These are phyloP conservation scores for Niebla homalea DNA, from an alignment of 495 filamentous ascomycete species.

Conservation along the genomic window DNA sequence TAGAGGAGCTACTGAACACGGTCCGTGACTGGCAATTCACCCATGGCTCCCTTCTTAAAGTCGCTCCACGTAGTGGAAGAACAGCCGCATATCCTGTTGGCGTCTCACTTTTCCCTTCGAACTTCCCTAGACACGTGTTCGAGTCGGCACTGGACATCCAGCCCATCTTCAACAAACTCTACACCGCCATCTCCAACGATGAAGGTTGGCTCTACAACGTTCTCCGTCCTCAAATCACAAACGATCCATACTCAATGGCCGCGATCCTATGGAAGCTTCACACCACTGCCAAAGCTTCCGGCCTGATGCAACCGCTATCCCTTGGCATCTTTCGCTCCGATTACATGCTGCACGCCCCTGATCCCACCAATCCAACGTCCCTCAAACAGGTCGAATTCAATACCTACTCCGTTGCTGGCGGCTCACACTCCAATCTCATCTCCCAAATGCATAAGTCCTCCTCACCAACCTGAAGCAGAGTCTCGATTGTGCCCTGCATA, in stretches of 20 bases:
- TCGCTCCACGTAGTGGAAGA: conserved; percentile 39
- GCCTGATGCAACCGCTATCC: conserved; percentile 55
- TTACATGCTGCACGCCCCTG: conserved; percentile 46
- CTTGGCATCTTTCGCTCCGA: conserved; percentile 80
- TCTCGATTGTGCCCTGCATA: too few species aligned
- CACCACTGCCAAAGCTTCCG: conserved; percentile 53
- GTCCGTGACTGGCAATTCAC: conserved; percentile 73
- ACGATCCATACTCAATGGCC: conserved; percentile 49
- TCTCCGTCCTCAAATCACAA: conserved; percentile 34
- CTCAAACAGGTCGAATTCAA: conserved; percentile 91
- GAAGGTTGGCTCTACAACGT: conserved; percentile 49
- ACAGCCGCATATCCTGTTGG: conserved; percentile 54
- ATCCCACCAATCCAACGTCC: conserved; percentile 42
- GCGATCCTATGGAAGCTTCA: conserved; percentile 62
- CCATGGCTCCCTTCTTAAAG: conserved; percentile 66
- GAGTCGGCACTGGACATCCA: conserved; percentile 55
- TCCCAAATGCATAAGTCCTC: conserved; percentile 48
- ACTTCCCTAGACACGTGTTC: conserved; percentile 60
- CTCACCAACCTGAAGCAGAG: neutral
- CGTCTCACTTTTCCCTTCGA: conserved; percentile 68
- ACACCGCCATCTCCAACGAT: conserved; percentile 62
- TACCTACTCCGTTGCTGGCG: conserved; percentile 72
- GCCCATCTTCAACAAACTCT: conserved; percentile 65
- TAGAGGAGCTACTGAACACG: conserved; percentile 39
- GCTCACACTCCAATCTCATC: conserved; percentile 46